Base-by-base conservation (phyloP, 495 filamentous ascomycete genomes). In the Xylaria sp. region DNA sequence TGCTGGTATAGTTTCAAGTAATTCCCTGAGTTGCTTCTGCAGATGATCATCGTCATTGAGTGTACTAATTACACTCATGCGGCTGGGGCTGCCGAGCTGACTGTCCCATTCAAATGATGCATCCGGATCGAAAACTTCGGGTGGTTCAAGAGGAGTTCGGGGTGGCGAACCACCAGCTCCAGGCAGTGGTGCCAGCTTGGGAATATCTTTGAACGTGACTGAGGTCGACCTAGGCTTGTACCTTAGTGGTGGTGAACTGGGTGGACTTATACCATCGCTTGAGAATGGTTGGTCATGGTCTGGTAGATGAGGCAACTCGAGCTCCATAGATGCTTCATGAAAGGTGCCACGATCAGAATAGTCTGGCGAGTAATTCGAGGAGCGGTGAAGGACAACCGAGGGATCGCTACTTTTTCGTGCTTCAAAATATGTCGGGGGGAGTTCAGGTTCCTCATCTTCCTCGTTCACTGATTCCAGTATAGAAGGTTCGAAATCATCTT, bases 1-100 rank as follows among this genome's bases (percentile, higher is more conserved):
- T 21, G 92, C 89, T 43, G 94, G 93, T 40, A 99, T 90, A 12
- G 86, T 90, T 57, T 90, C 89, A 11, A 99, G 85, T 59, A 99
- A 92, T 24, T 92, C 90, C 77, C 88, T 92, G 58, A 99, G 94
- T 71, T 95, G 93, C 64, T 92, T 89, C 74, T 97, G 93, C 5
- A 99, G 85, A 46, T 92, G 88, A 69, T 92, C 90, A 48, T 91
- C 89, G 11, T 78, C 72, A 78, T 73, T 75, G 15, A 68, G 35
- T 52, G 73, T 68, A 68, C 77, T 78, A 5, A 70, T 52, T 58
- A 70, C 65, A 68, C 75, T 77, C 73, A 80, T 71, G 41, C 78
- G 73, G 61, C 76, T 63, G 26, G 80, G 78, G 77, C 75, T 85
- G 26, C 73, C 74, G 4, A 78, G 41, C 1, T 73, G 72, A 9